Evolutionary conservation across 805 yeast species (phyloP), one percentile per base, ranked within the genome.

Genomic region (Wilhelminamyces savonicus): DNA sequence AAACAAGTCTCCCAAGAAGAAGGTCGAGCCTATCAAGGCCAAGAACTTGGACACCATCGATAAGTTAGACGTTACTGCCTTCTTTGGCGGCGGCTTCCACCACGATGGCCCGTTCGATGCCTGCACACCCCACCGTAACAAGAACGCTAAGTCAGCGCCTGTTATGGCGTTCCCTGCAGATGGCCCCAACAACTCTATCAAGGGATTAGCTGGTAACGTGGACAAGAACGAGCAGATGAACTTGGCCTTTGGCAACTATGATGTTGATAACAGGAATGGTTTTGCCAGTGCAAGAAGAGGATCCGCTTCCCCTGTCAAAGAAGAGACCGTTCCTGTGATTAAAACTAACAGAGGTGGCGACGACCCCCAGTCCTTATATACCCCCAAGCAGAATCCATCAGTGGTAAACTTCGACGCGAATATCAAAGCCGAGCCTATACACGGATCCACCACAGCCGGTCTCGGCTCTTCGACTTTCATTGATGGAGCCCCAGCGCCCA

Each of bases 71-170:
- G 98, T 90, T 27, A 88, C 97, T 9, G 97, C 95, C 1, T 71
- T 88, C 38, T 88, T 84, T 52, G 97, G 96, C 16, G 79, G 84
- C 28, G 85, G 94, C 2, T 92, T 92, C 70, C 98, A 92, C 57
- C 97, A 92, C 56, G 98, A 92, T 60, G 98, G 98, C 9, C 98
- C 98, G 11, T 92, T 92, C 54, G 98, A 92, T 54, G 98, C 98
- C 1, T 90, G 97, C 56, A 83, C 94, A 3, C 97, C 98, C 6
- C 95, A 85, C 56, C 78, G 97, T 54, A 92, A 92, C 59, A 83
- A 82, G 59, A 68, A 74, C 34, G 62, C 59, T 40, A 64, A 69
- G 49, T 78, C 76, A 26, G 95, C 97, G 0, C 98, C 98, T 4
- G 96, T 92, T 11, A 66, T 76, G 62, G 98, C 98, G 1, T 92